Evolutionary conservation across 1,284 basidiomycete species (phyloP), one percentile per base, ranked within the genome.

Genomic region (Ceratobasidium sp.): DNA sequence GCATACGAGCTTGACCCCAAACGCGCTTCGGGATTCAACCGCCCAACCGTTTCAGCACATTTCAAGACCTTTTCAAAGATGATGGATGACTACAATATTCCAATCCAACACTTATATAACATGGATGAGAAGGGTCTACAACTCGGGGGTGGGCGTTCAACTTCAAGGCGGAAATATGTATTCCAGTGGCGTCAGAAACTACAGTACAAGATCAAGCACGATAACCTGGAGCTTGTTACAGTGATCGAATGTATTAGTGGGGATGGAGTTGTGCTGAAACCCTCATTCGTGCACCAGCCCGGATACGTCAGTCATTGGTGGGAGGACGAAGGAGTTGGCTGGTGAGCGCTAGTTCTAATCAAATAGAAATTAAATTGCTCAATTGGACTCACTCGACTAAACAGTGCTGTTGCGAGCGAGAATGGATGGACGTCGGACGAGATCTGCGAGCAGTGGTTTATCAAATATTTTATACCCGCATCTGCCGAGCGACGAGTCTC

Each of bases 391-490:
- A 30, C 30, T 26, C 23, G n/a, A n/a, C n/a, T 57, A 7, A 5
- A 57, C 35, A 57, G 54, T 32, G 28, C 26, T 32, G 54, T 57
- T 21, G 23, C 54, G 35, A 57, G 26, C 35, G 54, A 57, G 1
- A 83, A 83, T 57, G 82, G 84, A 4, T 85, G 83, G 84, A 85
- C 63, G 32, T 43, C n/a, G 6, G 63, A 66, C 32, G 21, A 49
- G 26, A 35, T 66, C 9, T 49, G 46, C 26, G 32, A 49, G 44
- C 46, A 44, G n/a, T 66, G 63, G 63, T 66, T 66, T 30, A 14
- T 7, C 14, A 66, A 66, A 38, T 44, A 55, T 9, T 49, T 54
- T 23, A 44, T 66, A 8, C 30, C 11, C 18, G 35, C 28, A 11
- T 14, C 54, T 30, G 21, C 21, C 14, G 77, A 52, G 8, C 74